Conservation (phyloP, 2,329 filamentous ascomycete species). For the Zymoseptoria passerinii region DNA sequence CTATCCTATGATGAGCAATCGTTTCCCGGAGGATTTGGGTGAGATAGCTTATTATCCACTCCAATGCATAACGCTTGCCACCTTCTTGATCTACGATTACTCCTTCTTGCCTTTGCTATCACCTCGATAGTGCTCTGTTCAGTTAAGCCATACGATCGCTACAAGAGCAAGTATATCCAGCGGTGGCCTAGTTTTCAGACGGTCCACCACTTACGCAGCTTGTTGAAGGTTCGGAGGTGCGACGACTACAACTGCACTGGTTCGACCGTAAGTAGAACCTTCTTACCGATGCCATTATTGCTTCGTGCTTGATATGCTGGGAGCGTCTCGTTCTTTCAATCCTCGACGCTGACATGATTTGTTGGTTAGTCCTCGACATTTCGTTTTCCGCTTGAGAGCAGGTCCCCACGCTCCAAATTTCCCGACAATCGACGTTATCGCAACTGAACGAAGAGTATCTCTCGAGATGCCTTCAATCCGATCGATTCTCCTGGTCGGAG, state of each 20-base stretch:
- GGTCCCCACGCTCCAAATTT: conserved; percentile 7
- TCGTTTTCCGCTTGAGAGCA: conserved; percentile 4
- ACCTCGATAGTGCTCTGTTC: background rate
- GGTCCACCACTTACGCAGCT: background rate
- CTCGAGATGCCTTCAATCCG: conserved; percentile 34
- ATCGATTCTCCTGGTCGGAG: conserved; percentile 31
- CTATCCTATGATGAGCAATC: background rate
- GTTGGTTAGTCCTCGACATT: conserved; percentile 1
- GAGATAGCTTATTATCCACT: background rate
- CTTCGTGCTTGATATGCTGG: background rate
- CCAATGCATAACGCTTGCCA: background rate
- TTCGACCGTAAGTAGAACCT: background rate
- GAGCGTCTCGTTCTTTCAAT: background rate
- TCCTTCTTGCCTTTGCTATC: background rate
- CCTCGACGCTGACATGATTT: conserved; percentile 2
- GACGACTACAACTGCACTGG: background rate
- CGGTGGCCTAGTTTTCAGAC: background rate
- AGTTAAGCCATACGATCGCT: background rate
- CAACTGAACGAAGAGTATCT: background rate
- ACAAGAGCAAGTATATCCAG: background rate
- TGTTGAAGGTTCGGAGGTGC: background rate
- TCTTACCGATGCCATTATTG: background rate
- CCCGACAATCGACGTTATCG: background rate
- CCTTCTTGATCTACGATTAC: background rate
- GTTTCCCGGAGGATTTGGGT: background rate